phyloP scores from a whole-genome alignment of 225 moss, liverwort and hornwort species.

The Bryum argenteum region DNA sequence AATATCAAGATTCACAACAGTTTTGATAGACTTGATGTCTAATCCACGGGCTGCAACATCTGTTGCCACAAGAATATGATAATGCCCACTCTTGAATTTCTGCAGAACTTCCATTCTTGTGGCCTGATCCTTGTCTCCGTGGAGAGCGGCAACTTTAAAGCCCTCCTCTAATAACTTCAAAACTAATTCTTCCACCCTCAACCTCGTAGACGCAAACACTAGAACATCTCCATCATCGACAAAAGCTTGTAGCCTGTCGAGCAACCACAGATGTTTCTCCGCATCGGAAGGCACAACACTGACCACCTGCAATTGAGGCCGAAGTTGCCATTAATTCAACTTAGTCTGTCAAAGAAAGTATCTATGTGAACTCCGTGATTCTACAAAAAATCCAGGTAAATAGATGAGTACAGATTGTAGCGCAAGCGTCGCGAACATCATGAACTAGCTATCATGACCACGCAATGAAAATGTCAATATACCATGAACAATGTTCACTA shows the following conservation, averaged over 20 bases:
- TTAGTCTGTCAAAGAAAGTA: constrained; percentile 9
- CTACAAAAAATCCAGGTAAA: constrained; percentile 8
- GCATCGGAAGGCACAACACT: constrained; percentile 71
- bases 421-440: constrained; percentile 10
- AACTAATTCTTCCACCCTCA: constrained; percentile 90
- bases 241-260: constrained; percentile 73
- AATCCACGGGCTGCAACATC: constrained; percentile 98
- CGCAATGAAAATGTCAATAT: background rate
- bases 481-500: constrained; percentile 13
- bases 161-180: constrained; percentile 67
- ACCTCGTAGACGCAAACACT: constrained; percentile 90
- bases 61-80: constrained; percentile 90
- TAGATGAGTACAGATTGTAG: background rate
- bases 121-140: constrained; percentile 98
- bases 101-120: constrained; percentile 94
- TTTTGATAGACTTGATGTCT: constrained; percentile 95
- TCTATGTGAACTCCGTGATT: constrained; percentile 12
- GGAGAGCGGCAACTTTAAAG: constrained; percentile 90
- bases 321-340: constrained; percentile 28
- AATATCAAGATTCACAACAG: constrained; percentile 92
- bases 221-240: constrained; percentile 93
- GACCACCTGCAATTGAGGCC: constrained; percentile 50
- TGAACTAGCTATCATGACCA: background rate
- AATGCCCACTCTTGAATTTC: constrained; percentile 83
- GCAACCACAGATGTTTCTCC: constrained; percentile 84